Base-by-base conservation (phyloP, 345 rosid genomes). In the Eucalyptus globulus region DNA sequence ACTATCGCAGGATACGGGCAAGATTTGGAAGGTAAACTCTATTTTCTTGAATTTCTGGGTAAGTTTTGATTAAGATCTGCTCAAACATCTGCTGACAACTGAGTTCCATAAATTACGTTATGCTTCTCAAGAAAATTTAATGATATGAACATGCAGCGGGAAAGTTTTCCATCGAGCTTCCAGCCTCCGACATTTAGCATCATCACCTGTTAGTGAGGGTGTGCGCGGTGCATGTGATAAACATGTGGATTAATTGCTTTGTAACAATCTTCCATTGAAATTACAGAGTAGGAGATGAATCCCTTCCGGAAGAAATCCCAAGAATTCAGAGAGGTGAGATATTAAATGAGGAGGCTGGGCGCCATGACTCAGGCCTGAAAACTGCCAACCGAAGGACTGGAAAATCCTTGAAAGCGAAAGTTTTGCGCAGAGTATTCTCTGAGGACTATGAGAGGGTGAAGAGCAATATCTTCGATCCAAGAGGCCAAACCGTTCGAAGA, bases 401-500 rank as follows among this genome's bases (percentile, higher is more conserved):
- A 27, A 51, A 43, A n/a, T 88, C 89, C 24, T 53, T 88, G 45
- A 87, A 87, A 65, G 80, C 87, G 10, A 88, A 69, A 56, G 92
- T 88, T 11, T 88, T 81, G 37, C 47, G 44, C 34, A 90, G 90
- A 58, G 91, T 91, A 34, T 88, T 89, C 65, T 88, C 89, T 3
- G 93, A 88, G 89, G 91, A 92, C 80, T 86, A 89, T 67, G 87
- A 67, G 31, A 56, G 89, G 56, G 87, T 87, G 92, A 87, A 49
- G 86, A 87, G 90, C 65, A 90, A 50, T 72, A 89, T 93, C n/a
- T 92, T 92, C 37, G 93, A 93, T 83, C 94, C 94, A 3, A 90
- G 94, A 80, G 92, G 93, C 37, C 89, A 93, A 86, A 87, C 88
- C 86, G 90, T 91, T 62, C 89, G 89, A 54, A 81, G 81, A 31